phyloP scores from a whole-genome alignment of 2,329 filamentous ascomycete species.

The Arthroderma sp. region DNA sequence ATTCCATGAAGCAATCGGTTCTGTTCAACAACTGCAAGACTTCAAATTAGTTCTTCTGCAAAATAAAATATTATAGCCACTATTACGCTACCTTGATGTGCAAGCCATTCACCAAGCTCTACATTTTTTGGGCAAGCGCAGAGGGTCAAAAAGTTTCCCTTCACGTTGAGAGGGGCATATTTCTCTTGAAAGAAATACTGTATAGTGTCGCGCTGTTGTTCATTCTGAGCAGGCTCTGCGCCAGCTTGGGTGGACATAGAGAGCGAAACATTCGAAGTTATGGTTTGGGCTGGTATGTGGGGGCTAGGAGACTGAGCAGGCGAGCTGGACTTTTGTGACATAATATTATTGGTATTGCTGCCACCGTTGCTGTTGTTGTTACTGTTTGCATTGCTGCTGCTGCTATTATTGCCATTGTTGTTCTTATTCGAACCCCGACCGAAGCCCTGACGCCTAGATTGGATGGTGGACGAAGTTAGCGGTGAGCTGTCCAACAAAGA shows the following conservation, averaged over 20 bases:
- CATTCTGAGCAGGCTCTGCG: slow-evolving; percentile 23
- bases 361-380: background rate
- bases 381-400: background rate
- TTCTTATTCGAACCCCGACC: slow-evolving; percentile 34
- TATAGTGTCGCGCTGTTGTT: slow-evolving; percentile 24
- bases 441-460: slow-evolving; percentile 35
- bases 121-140: slow-evolving; percentile 87
- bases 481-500: background rate
- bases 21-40: slow-evolving; percentile 66
- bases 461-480: too few species aligned
- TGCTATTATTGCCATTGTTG: slow-evolving; percentile 23
- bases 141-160: slow-evolving; percentile 93
- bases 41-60: background rate
- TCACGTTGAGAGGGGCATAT: slow-evolving; percentile 71
- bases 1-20: slow-evolving; percentile 81
- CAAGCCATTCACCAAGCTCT: slow-evolving; percentile 89
- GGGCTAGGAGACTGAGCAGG: background rate
- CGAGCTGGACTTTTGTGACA: background rate
- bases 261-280: slow-evolving; percentile 13
- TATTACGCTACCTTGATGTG: slow-evolving; percentile 61
- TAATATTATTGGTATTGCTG: slow-evolving; percentile 1
- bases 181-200: slow-evolving; percentile 41
- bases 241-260: slow-evolving; percentile 25
- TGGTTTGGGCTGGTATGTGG: slow-evolving; percentile 13
- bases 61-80: background rate